Evolutionary conservation across 2,329 filamentous ascomycete species (phyloP).

Genomic region (Ascochyta viciae-villosae): DNA sequence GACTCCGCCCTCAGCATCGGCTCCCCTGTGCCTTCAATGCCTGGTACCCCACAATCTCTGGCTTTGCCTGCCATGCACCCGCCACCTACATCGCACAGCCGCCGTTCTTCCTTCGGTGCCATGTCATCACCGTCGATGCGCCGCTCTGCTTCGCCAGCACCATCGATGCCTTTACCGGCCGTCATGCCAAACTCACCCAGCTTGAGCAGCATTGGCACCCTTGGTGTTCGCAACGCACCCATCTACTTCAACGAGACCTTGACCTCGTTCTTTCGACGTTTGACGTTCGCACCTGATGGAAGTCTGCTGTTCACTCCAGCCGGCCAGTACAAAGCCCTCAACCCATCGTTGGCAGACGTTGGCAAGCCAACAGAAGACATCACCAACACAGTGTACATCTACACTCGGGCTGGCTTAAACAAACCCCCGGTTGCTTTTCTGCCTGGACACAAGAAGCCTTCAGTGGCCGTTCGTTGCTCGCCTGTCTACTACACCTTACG

Average conservation of each 20-base stretch:
- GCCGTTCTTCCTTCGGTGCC: constrained; percentile 85
- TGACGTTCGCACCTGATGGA: constrained; percentile 95
- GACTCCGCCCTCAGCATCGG: constrained; percentile 63
- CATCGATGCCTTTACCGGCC: constrained; percentile 90
- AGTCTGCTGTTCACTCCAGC: constrained; percentile 93
- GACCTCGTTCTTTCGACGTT: constrained; percentile 92
- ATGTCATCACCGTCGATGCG: constrained; percentile 74
- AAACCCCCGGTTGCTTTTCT: constrained; percentile 94
- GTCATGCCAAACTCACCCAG: constrained; percentile 96
- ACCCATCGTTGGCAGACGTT: constrained; percentile 70
- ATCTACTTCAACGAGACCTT: constrained; percentile 97
- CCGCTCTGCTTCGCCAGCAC: constrained; percentile 89
- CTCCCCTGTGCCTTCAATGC: constrained; percentile 88
- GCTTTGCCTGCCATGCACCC: constrained; percentile 91
- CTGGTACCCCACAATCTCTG: constrained; percentile 89
- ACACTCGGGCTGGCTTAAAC: constrained; percentile 94
- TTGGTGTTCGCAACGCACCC: constrained; percentile 75
- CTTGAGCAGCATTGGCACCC: constrained; percentile 60
- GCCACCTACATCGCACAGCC: constrained; percentile 87
- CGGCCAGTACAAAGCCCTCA: constrained; percentile 88
- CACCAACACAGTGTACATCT: constrained; percentile 97
- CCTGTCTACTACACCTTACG: constrained; percentile 86
- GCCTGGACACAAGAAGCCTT: constrained; percentile 97
- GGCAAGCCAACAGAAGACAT: constrained; percentile 81
- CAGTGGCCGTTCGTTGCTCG: constrained; percentile 93